Conservation (phyloP, 2,329 filamentous ascomycete genomes). For the Trichoderma sp. region DNA sequence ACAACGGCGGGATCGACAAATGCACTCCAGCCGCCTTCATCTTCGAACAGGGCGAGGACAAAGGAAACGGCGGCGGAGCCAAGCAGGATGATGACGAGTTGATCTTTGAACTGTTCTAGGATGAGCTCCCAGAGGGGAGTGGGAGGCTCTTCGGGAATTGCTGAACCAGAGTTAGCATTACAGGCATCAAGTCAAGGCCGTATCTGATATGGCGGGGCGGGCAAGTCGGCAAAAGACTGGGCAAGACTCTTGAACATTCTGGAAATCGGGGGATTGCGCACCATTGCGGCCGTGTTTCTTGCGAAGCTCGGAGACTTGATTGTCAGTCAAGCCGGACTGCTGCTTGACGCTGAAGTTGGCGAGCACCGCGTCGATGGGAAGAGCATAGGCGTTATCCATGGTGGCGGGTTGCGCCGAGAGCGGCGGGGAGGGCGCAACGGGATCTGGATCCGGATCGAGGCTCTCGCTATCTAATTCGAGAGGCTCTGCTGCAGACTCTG, state of each 20-base stretch:
- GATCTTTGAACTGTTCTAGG: constrained; percentile 98
- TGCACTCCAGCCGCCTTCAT: constrained; percentile 91
- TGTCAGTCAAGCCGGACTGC: constrained; percentile 58
- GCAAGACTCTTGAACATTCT: neutral
- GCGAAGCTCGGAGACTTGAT: constrained; percentile 60
- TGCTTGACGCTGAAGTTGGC: constrained; percentile 61
- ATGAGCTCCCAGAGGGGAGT: constrained; percentile 96
- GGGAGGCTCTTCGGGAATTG: constrained; percentile 82
- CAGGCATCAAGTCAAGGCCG: neutral
- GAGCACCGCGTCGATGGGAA: constrained; percentile 62
- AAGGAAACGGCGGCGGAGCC: constrained; percentile 94
- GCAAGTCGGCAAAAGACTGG: neutral
- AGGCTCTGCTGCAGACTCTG: constrained; percentile 16
- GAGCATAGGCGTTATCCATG: constrained; percentile 68
- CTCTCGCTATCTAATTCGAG: neutral
- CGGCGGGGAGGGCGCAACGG: constrained; percentile 21
- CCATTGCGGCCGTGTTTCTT: constrained; percentile 69
- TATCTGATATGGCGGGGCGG: neutral
- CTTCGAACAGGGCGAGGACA: constrained; percentile 88
- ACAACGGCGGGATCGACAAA: constrained; percentile 96
- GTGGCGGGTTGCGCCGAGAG: constrained; percentile 32
- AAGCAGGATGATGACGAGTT: constrained; percentile 92
- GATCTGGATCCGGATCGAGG: constrained; percentile 9
- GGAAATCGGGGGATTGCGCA: constrained; percentile 44
- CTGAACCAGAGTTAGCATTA: constrained; percentile 41